Evolutionary conservation across 2,329 filamentous ascomycete species (phyloP), one percentile per base, ranked within the genome.

Genomic region (Colletotrichum limetticola): DNA sequence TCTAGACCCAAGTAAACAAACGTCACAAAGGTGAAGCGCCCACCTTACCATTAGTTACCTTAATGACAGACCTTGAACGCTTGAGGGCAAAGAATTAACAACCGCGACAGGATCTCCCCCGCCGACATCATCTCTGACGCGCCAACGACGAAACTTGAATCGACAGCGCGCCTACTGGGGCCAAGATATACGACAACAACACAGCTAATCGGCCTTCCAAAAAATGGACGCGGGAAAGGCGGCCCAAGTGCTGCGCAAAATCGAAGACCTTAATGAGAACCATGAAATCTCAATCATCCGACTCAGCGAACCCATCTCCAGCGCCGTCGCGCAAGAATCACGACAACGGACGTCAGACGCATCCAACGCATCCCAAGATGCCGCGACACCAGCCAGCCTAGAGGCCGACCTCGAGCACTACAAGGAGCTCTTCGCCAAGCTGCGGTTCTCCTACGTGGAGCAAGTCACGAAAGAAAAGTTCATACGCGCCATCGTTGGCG

Each of bases 381-480:
- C 89, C 74, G 90, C 91, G 22, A 94, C 92, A 11, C 95, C 95
- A 0, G 90, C 93, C 19, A 92, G 92, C 22, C 87, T 98, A 8
- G 91, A 94, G 75, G 94, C 94, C 32, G 96, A 98, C 82, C 87
- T 98, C 32, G 87, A 89, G 35, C 95, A 98, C 83, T 98, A 98
- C 85, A 95, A 94, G 84, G 95, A 98, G 83, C 90, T 98, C 24
- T 99, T 98, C 83, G 93, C 95, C 55, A 98, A 99, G 85, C 89
- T 98, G 52, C 94, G 96, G 77, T 98, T 98, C 86, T 97, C 94
- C 76, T 98, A 98, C 83, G 93, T 98, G 77, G 97, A 99, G 84
- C 97, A 98, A 86, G 95, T 98, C 75, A 98, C 96, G 57, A 99
- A 98, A 84, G 97, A 99, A 82, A 97, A 98, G 79, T 98, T 98